Evolutionary conservation across 768 basidiomycete species (phyloP).

Genomic region (Mycena filopes): DNA sequence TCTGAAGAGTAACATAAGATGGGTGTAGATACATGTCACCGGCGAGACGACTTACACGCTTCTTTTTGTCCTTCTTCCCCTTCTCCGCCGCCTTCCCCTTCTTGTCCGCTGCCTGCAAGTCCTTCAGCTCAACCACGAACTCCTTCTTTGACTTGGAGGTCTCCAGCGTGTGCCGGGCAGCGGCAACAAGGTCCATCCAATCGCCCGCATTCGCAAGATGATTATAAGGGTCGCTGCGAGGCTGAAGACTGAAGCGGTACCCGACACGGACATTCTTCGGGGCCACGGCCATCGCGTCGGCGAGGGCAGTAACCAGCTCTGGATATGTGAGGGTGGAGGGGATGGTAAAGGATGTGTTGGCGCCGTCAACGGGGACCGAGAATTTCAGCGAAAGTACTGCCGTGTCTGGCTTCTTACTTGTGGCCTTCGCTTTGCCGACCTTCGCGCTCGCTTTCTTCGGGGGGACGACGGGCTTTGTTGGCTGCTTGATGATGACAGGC

Average conservation of each 20-base stretch:
- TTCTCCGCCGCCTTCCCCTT: constrained; percentile 1
- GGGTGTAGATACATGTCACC: too few relatives aligned
- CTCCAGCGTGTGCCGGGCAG: background rate
- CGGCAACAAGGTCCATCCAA: background rate
- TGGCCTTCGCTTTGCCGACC: too few relatives aligned
- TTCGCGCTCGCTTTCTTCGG: background rate
- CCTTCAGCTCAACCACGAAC: background rate
- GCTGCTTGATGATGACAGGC: background rate
- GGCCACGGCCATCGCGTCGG: background rate
- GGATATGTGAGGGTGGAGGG: background rate
- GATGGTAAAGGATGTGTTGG: background rate
- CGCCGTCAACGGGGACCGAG: constrained; percentile 6
- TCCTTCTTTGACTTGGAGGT: constrained; percentile 9
- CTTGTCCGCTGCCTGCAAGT: background rate
- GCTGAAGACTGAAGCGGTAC: constrained; percentile 9
- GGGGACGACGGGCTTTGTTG: background rate
- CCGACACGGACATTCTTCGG: constrained; percentile 4
- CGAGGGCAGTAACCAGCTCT: background rate
- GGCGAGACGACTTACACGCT: background rate
- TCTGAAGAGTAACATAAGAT: background rate
- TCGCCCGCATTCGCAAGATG: background rate
- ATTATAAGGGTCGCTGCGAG: background rate
- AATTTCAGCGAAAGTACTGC: background rate
- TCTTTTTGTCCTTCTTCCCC: background rate
- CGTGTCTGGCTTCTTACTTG: too few relatives aligned